A percentile compares a stretch with the other conserved stretches of the same genome.
Evolutionary conservation across 2,329 filamentous ascomycete genomes (phyloP).

Genomic region (Aureobasidium sp.): DNA sequence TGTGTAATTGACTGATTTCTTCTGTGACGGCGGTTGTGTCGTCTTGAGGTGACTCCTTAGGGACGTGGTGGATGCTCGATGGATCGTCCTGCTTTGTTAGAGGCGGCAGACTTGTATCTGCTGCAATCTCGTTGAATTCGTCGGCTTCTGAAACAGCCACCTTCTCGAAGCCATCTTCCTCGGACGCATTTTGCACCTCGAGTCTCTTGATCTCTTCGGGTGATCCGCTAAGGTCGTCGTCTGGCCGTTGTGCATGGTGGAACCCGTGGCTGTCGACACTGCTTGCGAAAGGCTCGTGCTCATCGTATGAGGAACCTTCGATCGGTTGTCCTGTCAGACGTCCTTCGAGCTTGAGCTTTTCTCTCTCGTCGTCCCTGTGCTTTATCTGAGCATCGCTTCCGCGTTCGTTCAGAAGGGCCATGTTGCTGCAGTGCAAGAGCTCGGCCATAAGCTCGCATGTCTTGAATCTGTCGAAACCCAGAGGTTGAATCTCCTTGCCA

Average conservation of each 20-base stretch:
- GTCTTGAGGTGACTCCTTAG: conserved; percentile 39
- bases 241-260: conserved; percentile 40
- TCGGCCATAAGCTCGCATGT: conserved; percentile 99
- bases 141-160: conserved; percentile 63
- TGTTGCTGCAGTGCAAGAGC: conserved; percentile 94
- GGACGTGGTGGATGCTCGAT: conserved; percentile 23
- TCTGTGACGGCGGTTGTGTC: background rate
- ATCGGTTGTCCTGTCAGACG: conserved; percentile 51
- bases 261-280: conserved; percentile 46
- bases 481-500: conserved; percentile 80
- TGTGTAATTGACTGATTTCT: conserved; percentile 1
- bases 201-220: conserved; percentile 61
- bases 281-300: conserved; percentile 44
- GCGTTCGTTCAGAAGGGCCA: conserved; percentile 86
- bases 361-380: conserved; percentile 70
- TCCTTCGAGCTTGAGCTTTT: conserved; percentile 68
- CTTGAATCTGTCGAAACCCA: conserved; percentile 97
- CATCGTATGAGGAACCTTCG: conserved; percentile 49
- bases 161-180: conserved; percentile 92
- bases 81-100: conserved; percentile 13
- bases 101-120: conserved; percentile 20
- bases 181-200: conserved; percentile 71
- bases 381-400: conserved; percentile 83
- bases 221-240: conserved; percentile 37
- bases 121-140: conserved; percentile 52